Base-by-base conservation (phyloP, 306 rosid genomes). In the Erythrophleum fordii region DNA sequence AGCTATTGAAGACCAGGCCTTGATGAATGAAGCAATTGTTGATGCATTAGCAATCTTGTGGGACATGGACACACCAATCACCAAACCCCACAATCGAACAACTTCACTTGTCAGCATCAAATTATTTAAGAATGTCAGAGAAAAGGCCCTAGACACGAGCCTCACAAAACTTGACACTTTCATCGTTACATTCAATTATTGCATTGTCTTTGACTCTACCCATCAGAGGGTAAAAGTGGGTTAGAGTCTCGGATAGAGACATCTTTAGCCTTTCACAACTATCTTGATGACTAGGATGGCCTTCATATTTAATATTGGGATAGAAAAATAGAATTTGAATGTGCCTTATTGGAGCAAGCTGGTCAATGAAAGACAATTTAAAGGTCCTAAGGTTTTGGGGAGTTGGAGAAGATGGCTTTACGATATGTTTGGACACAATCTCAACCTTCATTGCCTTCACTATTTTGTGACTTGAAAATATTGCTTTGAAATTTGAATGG, bases 191-290 rank as follows among this genome's bases (percentile, higher is more conserved):
- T 0, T 83, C 76, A 11, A 88, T 62, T 26, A 60, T 48, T 25
- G 42, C 5, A 6, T 72, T 25, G 16, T 74, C 75, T 35, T 68
- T 86, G 46, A 84, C 25, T 55, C 86, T 71, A 0, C 92, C 88
- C 2, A 88, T 82, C 5, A 88, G 48, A 0, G 89, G 92, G 78
- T 88, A 84, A 75, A 81, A 86, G 31, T 41, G 44, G 31, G 79
- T 31, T 11, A 84, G 39, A 20, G 79, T 59, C 18, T 64, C 41
- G 1, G 88, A 80, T 14, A 86, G 80, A 8, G 84, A 84, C 64
- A 12, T 20, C 70, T 69, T 78, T 8, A 85, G 72, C 29, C 26
- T 68, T 1, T 46, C 20, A 35, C 34, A 71, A 61, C 13, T 61
- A 1, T 65, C 6, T n/a, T n/a, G n/a, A n/a, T n/a, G n/a, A n/a